phyloP scores from a whole-genome alignment of 2,329 filamentous ascomycete genomes.

The Gremmenia infestans region DNA sequence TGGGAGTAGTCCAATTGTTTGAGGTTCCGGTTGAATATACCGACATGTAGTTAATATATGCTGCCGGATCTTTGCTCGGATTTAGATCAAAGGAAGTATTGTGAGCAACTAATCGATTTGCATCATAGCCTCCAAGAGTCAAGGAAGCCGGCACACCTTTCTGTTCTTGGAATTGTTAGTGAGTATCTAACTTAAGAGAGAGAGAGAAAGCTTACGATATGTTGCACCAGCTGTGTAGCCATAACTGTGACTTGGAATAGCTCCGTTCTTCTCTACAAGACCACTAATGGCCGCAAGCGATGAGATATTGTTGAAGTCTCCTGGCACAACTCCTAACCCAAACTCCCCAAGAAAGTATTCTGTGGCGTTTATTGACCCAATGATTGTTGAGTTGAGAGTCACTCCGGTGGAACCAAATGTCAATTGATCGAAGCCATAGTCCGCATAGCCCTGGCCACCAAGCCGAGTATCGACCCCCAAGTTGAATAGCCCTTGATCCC shows the following conservation, averaged over 20 bases:
- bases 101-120: conserved; percentile 56
- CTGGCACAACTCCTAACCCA: conserved; percentile 51
- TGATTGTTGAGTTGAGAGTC: conserved; percentile 36
- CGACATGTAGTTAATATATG: conserved; percentile 22
- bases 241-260: conserved; percentile 68
- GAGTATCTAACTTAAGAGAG: neutral
- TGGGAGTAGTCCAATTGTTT: conserved; percentile 50
- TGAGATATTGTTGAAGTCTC: conserved; percentile 45
- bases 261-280: conserved; percentile 52
- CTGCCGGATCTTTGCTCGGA: conserved; percentile 41
- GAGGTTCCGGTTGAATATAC: conserved; percentile 28
- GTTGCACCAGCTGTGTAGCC: conserved; percentile 72
- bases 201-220: conserved; percentile 49
- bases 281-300: conserved; percentile 49
- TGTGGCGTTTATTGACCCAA: conserved; percentile 49
- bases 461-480: conserved; percentile 55
- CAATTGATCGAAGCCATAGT: conserved; percentile 52
- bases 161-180: conserved; percentile 33
- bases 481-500: conserved; percentile 30
- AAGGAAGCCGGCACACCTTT: conserved; percentile 50
- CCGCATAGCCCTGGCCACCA: conserved; percentile 55
- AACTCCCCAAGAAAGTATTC: conserved; percentile 50
- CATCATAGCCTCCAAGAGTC: conserved; percentile 67
- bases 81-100: conserved; percentile 54
- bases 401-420: conserved; percentile 26